Evolutionary conservation across 1,284 basidiomycete genomes (phyloP), one percentile per base, ranked within the genome.

Genomic region (Xerocomus minutiporus): DNA sequence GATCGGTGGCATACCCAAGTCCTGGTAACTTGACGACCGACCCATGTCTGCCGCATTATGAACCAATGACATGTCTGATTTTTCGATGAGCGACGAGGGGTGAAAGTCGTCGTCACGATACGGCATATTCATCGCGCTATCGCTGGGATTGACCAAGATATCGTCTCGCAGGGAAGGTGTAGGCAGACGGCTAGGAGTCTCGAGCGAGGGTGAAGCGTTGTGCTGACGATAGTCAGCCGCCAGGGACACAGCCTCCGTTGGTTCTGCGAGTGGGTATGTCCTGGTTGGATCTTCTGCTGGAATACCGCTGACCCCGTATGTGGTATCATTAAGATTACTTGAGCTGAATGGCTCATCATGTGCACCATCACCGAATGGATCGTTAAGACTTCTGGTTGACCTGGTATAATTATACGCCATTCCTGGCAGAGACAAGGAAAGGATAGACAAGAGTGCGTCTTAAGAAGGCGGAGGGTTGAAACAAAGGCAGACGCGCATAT

Each of bases 1-100:
- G 17, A 39, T n/a, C 1, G 2, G 36, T 20, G 25, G 58, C 76
- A 43, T 61, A 84, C 84, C 84, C 50, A 86, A 62, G 61, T 84
- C 77, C 56, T 82, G 71, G 59, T 78, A 83, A 38, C 64, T 69
- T 12, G 62, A 61, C 28, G 70, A 66, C 48, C 60, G 69, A 31
- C 69, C 73, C 52, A 72, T 71, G 46, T 65, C 71, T 39, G 75
- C 72, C 32, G 76, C 76, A 57, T 77, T 76, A 23, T 69, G 66
- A 41, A 81, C 72, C 31, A 84, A 66, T 8, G 76, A 70, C 8
- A 63, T 23, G 26, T 75, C 68, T 43, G 67, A 60, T n/a, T 72
- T 66, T 40, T 73, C 77, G 34, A 72, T 61, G 38, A 56, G 46
- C 39, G 59, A 60, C 20, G 60, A 44, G 39, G 52, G 46, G 34